These are phyloP conservation scores for Hymenoscyphus scutula DNA, from an alignment of 2,329 filamentous ascomycete genomes.

Conservation along the genomic window DNA sequence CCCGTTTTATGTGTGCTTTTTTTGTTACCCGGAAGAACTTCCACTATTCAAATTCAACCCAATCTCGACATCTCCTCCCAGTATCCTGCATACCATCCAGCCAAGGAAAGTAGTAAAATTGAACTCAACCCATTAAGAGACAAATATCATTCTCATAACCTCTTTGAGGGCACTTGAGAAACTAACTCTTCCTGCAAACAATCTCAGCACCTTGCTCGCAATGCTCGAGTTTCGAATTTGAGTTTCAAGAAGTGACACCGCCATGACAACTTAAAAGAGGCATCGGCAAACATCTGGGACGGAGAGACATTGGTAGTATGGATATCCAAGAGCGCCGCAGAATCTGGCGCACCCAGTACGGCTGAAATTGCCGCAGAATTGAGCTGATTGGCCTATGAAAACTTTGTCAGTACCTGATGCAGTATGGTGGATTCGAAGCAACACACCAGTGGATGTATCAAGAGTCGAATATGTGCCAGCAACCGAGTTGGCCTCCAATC, in stretches of 20 bases:
- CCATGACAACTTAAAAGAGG: background rate
- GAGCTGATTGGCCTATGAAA: background rate
- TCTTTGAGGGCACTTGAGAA: background rate
- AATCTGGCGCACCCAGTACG: background rate
- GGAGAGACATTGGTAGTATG: background rate
- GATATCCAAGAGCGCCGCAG: background rate
- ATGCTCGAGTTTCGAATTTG: background rate
- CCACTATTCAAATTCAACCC: background rate
- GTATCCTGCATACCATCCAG: background rate
- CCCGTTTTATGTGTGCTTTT: background rate
- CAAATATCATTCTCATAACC: background rate
- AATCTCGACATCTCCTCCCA: background rate
- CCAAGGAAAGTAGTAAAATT: background rate
- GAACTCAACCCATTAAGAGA: background rate
- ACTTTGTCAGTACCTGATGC: background rate
- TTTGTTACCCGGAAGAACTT: background rate
- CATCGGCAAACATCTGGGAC: background rate
- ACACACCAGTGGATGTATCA: background rate
- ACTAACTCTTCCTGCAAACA: background rate
- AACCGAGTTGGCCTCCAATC: background rate
- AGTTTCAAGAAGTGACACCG: background rate
- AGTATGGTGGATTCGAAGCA: background rate
- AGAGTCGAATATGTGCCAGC: background rate
- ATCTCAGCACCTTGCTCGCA: background rate
- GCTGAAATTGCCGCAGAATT: background rate